A percentile compares a stretch with the other conserved stretches of the same genome.
These are phyloP conservation scores for Solanum pinnatisectum DNA, from an alignment of 257 asterid species.

Conservation along the genomic window DNA sequence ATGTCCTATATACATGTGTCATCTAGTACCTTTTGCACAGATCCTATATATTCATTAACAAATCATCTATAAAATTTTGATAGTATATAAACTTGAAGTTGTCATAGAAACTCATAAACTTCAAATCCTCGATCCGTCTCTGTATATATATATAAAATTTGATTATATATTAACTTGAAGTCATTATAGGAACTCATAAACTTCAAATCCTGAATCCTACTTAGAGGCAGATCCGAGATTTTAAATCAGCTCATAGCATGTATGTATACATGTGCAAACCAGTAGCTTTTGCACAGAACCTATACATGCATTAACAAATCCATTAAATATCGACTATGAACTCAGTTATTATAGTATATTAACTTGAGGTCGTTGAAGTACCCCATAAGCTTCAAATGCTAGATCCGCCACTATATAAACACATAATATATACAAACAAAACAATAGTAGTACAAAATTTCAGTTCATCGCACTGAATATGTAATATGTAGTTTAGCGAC, in stretches of 20 bases:
- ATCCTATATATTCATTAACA: neutral
- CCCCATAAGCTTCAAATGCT: neutral
- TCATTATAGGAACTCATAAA: neutral
- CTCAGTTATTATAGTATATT: neutral
- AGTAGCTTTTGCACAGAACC: neutral
- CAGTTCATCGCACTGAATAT: neutral
- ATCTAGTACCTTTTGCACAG: neutral
- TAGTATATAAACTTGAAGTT: neutral
- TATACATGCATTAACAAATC: neutral
- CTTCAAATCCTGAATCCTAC: neutral
- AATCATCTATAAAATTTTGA: neutral
- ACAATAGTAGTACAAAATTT: neutral
- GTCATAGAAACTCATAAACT: neutral
- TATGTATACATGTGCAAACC: neutral
- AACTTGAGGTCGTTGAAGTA: neutral
- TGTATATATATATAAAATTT: no score
- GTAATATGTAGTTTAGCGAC: neutral
- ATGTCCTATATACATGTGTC: neutral
- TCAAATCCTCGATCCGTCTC: neutral
- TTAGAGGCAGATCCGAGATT: neutral
- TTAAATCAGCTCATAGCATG: neutral
- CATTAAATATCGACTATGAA: neutral
- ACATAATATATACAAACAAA: neutral
- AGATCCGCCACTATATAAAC: accelerated
- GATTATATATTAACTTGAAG: neutral